A percentile compares a stretch with the other conserved stretches of the same genome.
phyloP scores from a whole-genome alignment of 306 rosid genomes.

The Trifolium fragiferum region DNA sequence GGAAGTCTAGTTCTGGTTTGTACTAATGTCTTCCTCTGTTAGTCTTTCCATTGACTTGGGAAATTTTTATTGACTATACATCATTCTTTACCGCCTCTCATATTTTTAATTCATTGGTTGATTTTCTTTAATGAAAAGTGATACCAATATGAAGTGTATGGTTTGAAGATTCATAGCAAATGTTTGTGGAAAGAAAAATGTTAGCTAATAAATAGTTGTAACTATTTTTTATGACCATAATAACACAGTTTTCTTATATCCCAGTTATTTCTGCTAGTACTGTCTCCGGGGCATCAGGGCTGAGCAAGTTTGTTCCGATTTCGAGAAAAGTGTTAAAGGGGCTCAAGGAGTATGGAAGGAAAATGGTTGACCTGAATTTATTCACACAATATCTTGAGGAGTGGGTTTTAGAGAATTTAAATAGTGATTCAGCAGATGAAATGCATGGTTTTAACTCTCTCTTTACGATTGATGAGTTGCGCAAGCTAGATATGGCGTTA shows the following conservation, averaged over 20 bases:
- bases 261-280: slow-evolving; percentile 73
- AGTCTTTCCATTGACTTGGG: slow-evolving; percentile 4
- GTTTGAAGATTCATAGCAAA: slow-evolving; percentile 9
- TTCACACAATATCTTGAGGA: slow-evolving; percentile 69
- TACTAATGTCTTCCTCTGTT: slow-evolving; percentile 32
- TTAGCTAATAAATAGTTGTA: slow-evolving; percentile 7
- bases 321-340: slow-evolving; percentile 74
- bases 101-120: slow-evolving; percentile 21
- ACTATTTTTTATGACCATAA: slow-evolving; percentile 32
- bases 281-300: slow-evolving; percentile 65
- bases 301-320: slow-evolving; percentile 60
- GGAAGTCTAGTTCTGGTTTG: slow-evolving; percentile 78
- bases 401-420: slow-evolving; percentile 75
- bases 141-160: slow-evolving; percentile 2
- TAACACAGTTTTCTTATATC: slow-evolving; percentile 41
- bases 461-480: slow-evolving; percentile 71
- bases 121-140: slow-evolving; percentile 28
- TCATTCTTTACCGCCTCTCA: slow-evolving; percentile 3
- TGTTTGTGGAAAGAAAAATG: slow-evolving; percentile 2
- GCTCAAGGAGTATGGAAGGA: slow-evolving; percentile 75
- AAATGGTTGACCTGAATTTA: slow-evolving; percentile 65
- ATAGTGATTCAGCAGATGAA: slow-evolving; percentile 54
- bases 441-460: slow-evolving; percentile 65
- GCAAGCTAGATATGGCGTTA: slow-evolving; percentile 82
- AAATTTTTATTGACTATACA: slow-evolving; percentile 14